Evolutionary conservation across 495 filamentous ascomycete genomes (phyloP).

Genomic region (Geoglossum glabrum): DNA sequence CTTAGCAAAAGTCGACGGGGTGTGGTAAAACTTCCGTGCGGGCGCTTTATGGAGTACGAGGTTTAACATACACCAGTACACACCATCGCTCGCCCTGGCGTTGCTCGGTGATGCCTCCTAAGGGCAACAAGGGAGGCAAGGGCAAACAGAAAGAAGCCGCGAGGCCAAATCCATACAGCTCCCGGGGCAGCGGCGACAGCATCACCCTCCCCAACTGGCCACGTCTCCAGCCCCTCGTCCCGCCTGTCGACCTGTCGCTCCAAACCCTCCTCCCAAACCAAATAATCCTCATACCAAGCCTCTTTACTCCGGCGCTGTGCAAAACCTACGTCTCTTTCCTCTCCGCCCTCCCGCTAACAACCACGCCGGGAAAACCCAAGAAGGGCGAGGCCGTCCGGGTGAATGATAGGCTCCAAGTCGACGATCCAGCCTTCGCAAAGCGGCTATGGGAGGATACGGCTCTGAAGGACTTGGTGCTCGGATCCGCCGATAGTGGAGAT

Average conservation of each 20-base stretch:
- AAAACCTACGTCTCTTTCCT: conserved; percentile 66
- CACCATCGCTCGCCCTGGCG: no score
- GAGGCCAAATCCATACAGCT: not conserved
- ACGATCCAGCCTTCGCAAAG: conserved; percentile 56
- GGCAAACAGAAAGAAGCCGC: not conserved
- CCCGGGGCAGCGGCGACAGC: not conserved
- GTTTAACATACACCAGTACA: no score
- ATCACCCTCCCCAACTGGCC: conserved; percentile 48
- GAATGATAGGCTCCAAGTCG: conserved; percentile 77
- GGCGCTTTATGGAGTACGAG: no score
- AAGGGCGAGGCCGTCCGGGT: conserved; percentile 68
- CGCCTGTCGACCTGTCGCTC: conserved; percentile 40
- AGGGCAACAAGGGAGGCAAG: not conserved
- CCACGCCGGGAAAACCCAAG: conserved; percentile 70
- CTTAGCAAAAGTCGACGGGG: no score
- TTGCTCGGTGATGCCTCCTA: conserved; percentile 2
- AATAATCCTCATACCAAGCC: conserved; percentile 54
- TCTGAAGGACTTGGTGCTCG: conserved; percentile 16
- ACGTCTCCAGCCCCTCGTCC: conserved; percentile 49
- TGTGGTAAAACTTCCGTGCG: no score
- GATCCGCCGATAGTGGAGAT: conserved; percentile 13
- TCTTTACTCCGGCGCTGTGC: conserved; percentile 65
- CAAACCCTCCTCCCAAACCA: conserved; percentile 39
- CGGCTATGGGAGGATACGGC: conserved; percentile 31
- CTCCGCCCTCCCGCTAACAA: conserved; percentile 48